A percentile compares a stretch with the other conserved stretches of the same genome.
These are phyloP conservation scores for Metschnikowia borealis DNA, from an alignment of 805 yeast genomes.

Conservation along the genomic window DNA sequence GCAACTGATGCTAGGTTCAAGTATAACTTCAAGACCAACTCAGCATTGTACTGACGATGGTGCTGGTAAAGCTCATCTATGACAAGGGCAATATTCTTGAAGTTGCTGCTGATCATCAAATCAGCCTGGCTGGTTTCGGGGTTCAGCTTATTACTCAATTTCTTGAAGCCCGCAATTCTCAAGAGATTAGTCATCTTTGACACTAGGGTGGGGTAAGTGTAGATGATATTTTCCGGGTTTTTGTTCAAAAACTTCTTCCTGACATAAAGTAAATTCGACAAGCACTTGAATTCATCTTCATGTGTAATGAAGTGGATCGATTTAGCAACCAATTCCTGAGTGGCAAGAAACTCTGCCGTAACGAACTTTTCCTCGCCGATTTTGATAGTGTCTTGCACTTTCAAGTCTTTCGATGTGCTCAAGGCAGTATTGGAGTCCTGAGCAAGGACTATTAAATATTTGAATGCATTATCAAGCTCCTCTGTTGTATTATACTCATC, in stretches of 20 bases:
- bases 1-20: constrained; percentile 71
- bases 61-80: constrained; percentile 59
- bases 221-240: constrained; percentile 54
- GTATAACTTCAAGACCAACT: constrained; percentile 46
- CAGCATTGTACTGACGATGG: constrained; percentile 30
- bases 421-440: constrained; percentile 27
- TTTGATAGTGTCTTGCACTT: constrained; percentile 32
- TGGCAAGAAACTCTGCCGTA: constrained; percentile 36
- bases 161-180: constrained; percentile 38
- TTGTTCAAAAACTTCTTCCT: constrained; percentile 46
- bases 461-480: constrained; percentile 58
- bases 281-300: constrained; percentile 36
- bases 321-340: constrained; percentile 65
- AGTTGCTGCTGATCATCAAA: constrained; percentile 45
- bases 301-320: constrained; percentile 60
- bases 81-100: constrained; percentile 68
- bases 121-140: constrained; percentile 23
- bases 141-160: constrained; percentile 24
- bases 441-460: constrained; percentile 54
- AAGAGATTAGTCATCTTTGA: constrained; percentile 57
- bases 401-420: constrained; percentile 38
- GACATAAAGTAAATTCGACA: constrained; percentile 32
- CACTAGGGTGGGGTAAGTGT: constrained; percentile 75
- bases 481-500: constrained; percentile 29
- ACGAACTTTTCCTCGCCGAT: constrained; percentile 26